phyloP scores from a whole-genome alignment of 2,329 filamentous ascomycete species.

The Calonectria pseudoreteaudii region DNA sequence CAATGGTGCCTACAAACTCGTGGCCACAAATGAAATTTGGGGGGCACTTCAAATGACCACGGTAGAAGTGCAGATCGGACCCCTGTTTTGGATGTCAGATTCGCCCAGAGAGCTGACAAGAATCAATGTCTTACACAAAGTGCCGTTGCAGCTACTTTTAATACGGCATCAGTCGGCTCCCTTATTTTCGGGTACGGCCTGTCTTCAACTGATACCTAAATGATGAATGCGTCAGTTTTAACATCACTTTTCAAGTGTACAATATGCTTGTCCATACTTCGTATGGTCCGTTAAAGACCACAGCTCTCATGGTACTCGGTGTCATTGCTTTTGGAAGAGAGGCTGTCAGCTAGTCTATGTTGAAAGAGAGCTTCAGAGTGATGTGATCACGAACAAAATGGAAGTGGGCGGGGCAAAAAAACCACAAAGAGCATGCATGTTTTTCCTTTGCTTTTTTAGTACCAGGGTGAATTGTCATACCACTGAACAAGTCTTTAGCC shows the following conservation, averaged over 20 bases:
- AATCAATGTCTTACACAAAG: not conserved
- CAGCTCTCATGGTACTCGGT: not conserved
- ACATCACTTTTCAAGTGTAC: not conserved
- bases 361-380: not conserved
- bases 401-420: not conserved
- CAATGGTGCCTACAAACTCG: constrained; percentile 17
- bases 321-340: not conserved
- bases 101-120: not conserved
- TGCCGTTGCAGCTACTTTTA: not conserved
- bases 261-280: not conserved
- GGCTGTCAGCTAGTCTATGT: not conserved
- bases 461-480: not conserved
- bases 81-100: not conserved
- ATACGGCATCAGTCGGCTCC: not conserved
- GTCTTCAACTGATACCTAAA: not conserved
- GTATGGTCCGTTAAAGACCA: not conserved
- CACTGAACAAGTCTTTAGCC: not conserved
- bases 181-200: not conserved
- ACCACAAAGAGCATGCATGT: not conserved
- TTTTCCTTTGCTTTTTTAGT: not conserved
- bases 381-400: not conserved
- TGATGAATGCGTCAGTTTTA: not conserved
- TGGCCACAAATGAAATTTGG: constrained; percentile 22
- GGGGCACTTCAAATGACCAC: constrained; percentile 23
- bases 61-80: constrained; percentile 26